phyloP scores from a whole-genome alignment of 148 eudicot genomes.

The Persicaria maculosa region DNA sequence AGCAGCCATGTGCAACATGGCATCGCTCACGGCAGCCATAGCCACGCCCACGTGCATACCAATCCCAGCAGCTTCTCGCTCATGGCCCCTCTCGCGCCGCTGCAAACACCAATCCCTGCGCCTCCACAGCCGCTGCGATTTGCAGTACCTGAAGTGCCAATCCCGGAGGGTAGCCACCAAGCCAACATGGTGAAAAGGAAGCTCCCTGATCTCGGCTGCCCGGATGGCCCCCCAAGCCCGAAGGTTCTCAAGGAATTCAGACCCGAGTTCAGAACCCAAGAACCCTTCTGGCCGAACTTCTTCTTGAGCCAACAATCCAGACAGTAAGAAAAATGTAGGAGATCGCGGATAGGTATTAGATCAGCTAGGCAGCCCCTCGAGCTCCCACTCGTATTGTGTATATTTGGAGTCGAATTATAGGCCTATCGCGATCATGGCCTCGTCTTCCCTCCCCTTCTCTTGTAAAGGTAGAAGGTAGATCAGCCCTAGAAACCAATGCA shows the following conservation, averaged over 20 bases:
- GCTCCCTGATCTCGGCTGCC: constrained; percentile 2
- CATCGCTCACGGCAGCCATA: background rate
- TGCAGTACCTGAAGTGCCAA: background rate
- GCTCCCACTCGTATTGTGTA: constrained; percentile 3
- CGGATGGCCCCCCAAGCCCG: background rate
- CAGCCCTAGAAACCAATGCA: background rate
- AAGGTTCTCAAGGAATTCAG: constrained; percentile 6
- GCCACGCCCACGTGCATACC: background rate
- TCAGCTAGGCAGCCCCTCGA: background rate
- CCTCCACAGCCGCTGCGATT: constrained; percentile 4
- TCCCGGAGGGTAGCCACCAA: background rate
- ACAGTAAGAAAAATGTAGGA: background rate
- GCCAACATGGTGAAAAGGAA: constrained; percentile 8
- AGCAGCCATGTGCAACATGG: background rate
- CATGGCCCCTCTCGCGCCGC: constrained; percentile 10
- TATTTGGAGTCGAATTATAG: background rate
- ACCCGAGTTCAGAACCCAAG: background rate
- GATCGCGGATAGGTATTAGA: background rate
- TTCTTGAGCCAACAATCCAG: constrained; percentile 13
- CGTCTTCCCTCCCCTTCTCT: background rate
- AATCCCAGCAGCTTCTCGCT: background rate
- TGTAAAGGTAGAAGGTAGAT: constrained; percentile 11
- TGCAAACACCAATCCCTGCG: constrained; percentile 7
- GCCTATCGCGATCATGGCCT: background rate
- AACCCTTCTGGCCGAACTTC: constrained; percentile 9